Percentiles rank a stretch among this genome's conserved stretches.
Evolutionary conservation across 331 rosid species (phyloP).

Genomic region (Malus hybrid): DNA sequence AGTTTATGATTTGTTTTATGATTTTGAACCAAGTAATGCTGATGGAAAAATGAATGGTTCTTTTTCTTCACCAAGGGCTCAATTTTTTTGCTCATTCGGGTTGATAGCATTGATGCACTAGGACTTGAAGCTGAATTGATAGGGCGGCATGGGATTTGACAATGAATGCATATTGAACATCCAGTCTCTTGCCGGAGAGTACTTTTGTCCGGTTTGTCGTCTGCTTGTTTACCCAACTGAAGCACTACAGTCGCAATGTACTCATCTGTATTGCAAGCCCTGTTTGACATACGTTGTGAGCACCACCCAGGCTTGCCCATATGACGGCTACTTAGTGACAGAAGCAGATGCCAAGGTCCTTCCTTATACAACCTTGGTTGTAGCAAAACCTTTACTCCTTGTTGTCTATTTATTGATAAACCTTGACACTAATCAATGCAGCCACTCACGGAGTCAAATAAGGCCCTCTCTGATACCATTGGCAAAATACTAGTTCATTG

Average conservation of each 20-base stretch:
- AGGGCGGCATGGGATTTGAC: conserved; percentile 79
- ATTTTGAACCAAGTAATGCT: not conserved
- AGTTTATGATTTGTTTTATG: not conserved
- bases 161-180: conserved; percentile 92
- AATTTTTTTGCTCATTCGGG: not conserved
- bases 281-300: conserved; percentile 73
- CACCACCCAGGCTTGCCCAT: conserved; percentile 92
- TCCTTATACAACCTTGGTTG: not conserved
- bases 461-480: conserved; percentile 77
- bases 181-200: conserved; percentile 96
- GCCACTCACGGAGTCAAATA: conserved; percentile 77
- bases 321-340: conserved; percentile 92
- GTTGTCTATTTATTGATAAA: not conserved
- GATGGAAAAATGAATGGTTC: not conserved
- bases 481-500: conserved; percentile 89
- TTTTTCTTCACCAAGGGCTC: not conserved
- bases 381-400: not conserved
- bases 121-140: conserved; percentile 24
- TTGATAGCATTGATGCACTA: conserved; percentile 23
- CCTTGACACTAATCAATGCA: conserved; percentile 25
- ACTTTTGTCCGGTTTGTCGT: conserved; percentile 95
- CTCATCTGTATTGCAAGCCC: conserved; percentile 94
- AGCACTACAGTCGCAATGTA: conserved; percentile 92
- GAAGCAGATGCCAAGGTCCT: conserved; percentile 92
- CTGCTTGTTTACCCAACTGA: conserved; percentile 85